A percentile compares a stretch with the other conserved stretches of the same genome.
Conservation (phyloP, 352 stramenopile genomes). For the Elongisporangium undulatum region DNA sequence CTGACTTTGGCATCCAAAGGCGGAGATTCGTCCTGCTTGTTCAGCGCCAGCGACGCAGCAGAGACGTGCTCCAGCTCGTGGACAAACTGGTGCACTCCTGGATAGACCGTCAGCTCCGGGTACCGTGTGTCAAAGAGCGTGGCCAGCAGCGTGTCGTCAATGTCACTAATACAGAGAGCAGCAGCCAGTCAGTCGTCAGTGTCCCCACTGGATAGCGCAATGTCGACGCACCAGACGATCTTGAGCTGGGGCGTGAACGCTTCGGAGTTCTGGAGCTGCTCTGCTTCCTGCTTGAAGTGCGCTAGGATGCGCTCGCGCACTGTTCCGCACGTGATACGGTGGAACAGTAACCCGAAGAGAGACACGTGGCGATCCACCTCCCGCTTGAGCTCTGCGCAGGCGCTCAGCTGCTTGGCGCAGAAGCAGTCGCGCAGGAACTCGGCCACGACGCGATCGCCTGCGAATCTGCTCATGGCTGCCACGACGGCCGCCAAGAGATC, state of each 20-base stretch:
- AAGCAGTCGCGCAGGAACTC: constrained; percentile 60
- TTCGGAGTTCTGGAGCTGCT: constrained; percentile 13
- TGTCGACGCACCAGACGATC: constrained; percentile 47
- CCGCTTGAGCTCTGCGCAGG: constrained; percentile 59
- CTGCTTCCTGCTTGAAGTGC: constrained; percentile 59
- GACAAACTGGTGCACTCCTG: constrained; percentile 78
- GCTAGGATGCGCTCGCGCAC: constrained; percentile 51
- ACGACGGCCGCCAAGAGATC: constrained; percentile 45
- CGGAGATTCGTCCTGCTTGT: background rate
- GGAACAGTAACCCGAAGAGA: constrained; percentile 70
- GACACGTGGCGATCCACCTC: constrained; percentile 62
- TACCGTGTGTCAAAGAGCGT: constrained; percentile 79
- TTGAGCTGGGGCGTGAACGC: constrained; percentile 61
- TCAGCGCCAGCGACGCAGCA: constrained; percentile 1
- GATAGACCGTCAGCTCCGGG: constrained; percentile 77
- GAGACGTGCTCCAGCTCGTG: constrained; percentile 58
- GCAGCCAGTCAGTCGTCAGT: constrained; percentile 2
- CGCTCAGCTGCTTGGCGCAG: constrained; percentile 14
- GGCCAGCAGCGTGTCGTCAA: constrained; percentile 78
- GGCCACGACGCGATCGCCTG: constrained; percentile 40
- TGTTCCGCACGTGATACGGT: constrained; percentile 35
- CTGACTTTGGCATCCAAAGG: background rate
- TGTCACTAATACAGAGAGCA: constrained; percentile 42
- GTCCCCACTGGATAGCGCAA: background rate
- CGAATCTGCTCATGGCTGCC: constrained; percentile 46